Conservation (phyloP, 225 moss, liverwort and hornwort genomes). For the Anthoceros angustus region DNA sequence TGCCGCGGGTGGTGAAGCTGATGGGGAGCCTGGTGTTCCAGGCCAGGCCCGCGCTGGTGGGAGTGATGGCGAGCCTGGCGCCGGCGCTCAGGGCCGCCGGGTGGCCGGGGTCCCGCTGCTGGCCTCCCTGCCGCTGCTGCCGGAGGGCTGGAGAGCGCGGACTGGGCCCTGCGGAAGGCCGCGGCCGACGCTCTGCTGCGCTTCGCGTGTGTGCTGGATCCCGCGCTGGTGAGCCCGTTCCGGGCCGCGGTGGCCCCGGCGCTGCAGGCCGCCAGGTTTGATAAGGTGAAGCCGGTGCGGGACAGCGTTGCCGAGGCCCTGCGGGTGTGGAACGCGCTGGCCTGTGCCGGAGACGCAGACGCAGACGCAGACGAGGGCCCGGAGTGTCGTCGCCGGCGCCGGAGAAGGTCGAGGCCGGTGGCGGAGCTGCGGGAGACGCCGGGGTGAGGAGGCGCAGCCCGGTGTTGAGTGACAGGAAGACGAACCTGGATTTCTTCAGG, state of each 20-base stretch:
- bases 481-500: conserved; percentile 58
- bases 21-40: conserved; percentile 58
- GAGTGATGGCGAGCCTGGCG: conserved; percentile 37
- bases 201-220: conserved; percentile 42
- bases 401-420: too few relatives aligned
- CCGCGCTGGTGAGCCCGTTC: conserved; percentile 21
- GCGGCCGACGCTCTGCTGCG: conserved; percentile 46
- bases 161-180: conserved; percentile 67
- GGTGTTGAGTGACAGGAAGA: conserved; percentile 34
- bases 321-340: conserved; percentile 53
- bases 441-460: conserved; percentile 5
- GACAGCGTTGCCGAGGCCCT: conserved; percentile 67
- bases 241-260: conserved; percentile 25
- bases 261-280: conserved; percentile 52
- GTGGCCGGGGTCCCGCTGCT: neutral
- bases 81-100: conserved; percentile 20
- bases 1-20: conserved; percentile 52
- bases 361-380: conserved; percentile 7
- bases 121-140: conserved; percentile 5
- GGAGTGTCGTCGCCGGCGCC: conserved; percentile 10
- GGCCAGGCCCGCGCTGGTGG: conserved; percentile 55
- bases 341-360: conserved; percentile 17
- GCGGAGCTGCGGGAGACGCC: neutral
- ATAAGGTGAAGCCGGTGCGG: conserved; percentile 82
- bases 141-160: conserved; percentile 53